phyloP scores from a whole-genome alignment of 305 asterid genomes.

The Rubia occidens region DNA sequence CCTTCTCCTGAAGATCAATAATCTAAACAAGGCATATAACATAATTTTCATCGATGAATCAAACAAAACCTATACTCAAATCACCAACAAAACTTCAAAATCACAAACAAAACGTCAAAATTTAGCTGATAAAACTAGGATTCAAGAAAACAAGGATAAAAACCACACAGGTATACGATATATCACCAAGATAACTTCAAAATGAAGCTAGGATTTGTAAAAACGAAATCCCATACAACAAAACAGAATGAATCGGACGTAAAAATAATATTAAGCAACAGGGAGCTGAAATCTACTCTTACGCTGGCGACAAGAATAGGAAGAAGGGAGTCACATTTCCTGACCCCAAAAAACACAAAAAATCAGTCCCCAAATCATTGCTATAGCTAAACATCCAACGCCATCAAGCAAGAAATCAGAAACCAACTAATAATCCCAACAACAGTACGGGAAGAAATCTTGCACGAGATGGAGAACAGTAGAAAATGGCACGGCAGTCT shows the following conservation, averaged over 20 bases:
- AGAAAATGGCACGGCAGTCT: too few relatives aligned
- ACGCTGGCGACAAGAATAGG: slow-evolving; percentile 35
- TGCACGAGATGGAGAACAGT: too few relatives aligned
- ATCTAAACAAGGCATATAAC: neutral
- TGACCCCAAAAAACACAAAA: slow-evolving; percentile 12
- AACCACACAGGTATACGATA: neutral
- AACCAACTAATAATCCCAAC: slow-evolving; percentile 61
- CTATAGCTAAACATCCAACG: too few relatives aligned
- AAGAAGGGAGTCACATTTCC: slow-evolving; percentile 36
- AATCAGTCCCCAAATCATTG: neutral
- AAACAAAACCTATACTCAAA: neutral
- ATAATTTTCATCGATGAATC: neutral
- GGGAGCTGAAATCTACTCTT: slow-evolving; percentile 7
- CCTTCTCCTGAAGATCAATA: too few relatives aligned
- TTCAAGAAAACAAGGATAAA: neutral
- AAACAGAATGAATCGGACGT: neutral
- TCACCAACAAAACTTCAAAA: neutral
- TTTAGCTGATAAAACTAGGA: neutral
- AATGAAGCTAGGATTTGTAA: neutral
- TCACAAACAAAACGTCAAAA: neutral
- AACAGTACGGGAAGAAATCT: slow-evolving; percentile 27
- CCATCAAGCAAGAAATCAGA: neutral
- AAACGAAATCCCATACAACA: too few relatives aligned
- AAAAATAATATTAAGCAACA: neutral
- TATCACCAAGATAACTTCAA: neutral